Percentiles rank a stretch among this genome's conserved stretches.
These are phyloP conservation scores for Colletotrichum viniferum DNA, from an alignment of 2,329 filamentous ascomycete genomes.

Conservation along the genomic window DNA sequence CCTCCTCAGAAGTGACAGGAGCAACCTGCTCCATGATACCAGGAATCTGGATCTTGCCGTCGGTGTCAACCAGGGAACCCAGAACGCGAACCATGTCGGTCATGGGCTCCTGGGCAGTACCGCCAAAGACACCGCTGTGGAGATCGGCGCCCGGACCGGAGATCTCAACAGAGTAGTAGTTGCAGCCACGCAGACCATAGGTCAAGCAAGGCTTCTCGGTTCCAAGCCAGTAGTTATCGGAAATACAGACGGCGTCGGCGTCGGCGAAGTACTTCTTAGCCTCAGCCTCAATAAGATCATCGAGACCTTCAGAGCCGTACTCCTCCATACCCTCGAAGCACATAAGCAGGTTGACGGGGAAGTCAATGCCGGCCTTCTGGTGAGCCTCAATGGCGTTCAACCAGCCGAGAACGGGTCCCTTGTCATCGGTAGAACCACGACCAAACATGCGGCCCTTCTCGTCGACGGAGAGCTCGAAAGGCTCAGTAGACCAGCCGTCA, in stretches of 20 bases:
- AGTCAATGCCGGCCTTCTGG: slow-evolving; percentile 90
- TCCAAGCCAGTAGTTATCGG: slow-evolving; percentile 99
- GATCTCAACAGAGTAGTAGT: slow-evolving; percentile 94
- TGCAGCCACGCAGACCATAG: slow-evolving; percentile 95
- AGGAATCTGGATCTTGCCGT: slow-evolving; percentile 94
- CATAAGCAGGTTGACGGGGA: slow-evolving; percentile 98
- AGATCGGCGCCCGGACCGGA: slow-evolving; percentile 92
- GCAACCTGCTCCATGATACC: slow-evolving; percentile 94
- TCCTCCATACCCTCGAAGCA: slow-evolving; percentile 99
- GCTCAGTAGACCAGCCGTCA: slow-evolving; percentile 95
- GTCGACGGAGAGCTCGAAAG: slow-evolving; percentile 86
- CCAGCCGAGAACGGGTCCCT: slow-evolving; percentile 97
- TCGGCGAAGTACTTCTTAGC: slow-evolving; percentile 95
- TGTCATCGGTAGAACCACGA: slow-evolving; percentile 95
- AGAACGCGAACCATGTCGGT: slow-evolving; percentile 88
- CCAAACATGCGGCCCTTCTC: slow-evolving; percentile 96
- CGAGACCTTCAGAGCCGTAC: slow-evolving; percentile 94
- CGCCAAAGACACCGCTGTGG: slow-evolving; percentile 96
- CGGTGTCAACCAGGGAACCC: slow-evolving; percentile 81
- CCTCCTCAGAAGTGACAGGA: slow-evolving; percentile 84
- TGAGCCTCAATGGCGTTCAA: slow-evolving; percentile 98
- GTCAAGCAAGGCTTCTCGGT: slow-evolving; percentile 98
- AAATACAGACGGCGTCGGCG: slow-evolving; percentile 95
- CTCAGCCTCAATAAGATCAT: slow-evolving; percentile 91
- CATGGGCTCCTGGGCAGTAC: slow-evolving; percentile 97